These are phyloP conservation scores for Yarrowia porcina DNA, from an alignment of 805 yeast genomes.

Conservation along the genomic window DNA sequence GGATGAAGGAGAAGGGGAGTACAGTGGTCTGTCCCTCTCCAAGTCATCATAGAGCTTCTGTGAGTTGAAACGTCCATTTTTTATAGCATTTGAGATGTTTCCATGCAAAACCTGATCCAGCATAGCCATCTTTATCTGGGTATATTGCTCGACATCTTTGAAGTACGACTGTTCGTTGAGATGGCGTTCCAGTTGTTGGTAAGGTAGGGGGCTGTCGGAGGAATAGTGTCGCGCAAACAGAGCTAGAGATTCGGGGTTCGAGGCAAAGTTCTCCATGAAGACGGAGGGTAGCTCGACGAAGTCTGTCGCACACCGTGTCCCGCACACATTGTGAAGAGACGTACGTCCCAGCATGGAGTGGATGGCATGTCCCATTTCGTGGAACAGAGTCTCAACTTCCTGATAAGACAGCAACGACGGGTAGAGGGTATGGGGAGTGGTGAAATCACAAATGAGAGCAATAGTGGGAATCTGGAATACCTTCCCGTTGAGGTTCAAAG, in stretches of 20 bases:
- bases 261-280: slow-evolving; percentile 91
- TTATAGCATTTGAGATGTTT: slow-evolving; percentile 31
- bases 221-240: slow-evolving; percentile 68
- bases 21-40: slow-evolving; percentile 57
- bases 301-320: slow-evolving; percentile 93
- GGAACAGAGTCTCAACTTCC: slow-evolving; percentile 92
- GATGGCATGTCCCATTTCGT: slow-evolving; percentile 99
- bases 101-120: slow-evolving; percentile 79
- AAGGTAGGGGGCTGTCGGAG: slow-evolving; percentile 61
- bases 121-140: slow-evolving; percentile 86
- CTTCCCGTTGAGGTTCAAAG: slow-evolving; percentile 40
- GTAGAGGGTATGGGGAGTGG: slow-evolving; percentile 40
- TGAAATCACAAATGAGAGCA: slow-evolving; percentile 82
- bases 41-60: slow-evolving; percentile 61
- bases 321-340: slow-evolving; percentile 82
- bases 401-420: slow-evolving; percentile 59
- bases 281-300: slow-evolving; percentile 96
- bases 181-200: slow-evolving; percentile 48
- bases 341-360: slow-evolving; percentile 97
- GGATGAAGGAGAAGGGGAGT: slow-evolving; percentile 62
- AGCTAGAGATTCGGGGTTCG: slow-evolving; percentile 69
- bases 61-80: slow-evolving; percentile 47
- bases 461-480: slow-evolving; percentile 83
- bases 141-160: slow-evolving; percentile 69
- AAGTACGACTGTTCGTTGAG: slow-evolving; percentile 52